phyloP scores from a whole-genome alignment of 305 asterid genomes.

The Plantago rigida region DNA sequence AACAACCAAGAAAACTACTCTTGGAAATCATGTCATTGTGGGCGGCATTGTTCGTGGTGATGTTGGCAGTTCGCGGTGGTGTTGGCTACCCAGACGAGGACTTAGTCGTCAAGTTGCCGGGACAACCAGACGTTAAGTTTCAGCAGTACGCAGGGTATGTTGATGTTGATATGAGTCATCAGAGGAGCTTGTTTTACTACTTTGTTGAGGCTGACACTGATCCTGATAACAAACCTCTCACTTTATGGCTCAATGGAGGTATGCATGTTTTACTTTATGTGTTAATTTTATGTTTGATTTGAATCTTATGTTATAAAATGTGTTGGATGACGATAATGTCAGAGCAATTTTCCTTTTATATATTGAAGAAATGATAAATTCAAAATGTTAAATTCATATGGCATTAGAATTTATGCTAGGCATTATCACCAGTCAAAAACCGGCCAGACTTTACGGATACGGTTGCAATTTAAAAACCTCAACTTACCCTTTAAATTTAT shows the following conservation, averaged over 20 bases:
- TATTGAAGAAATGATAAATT: no score
- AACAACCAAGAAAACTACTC: background rate
- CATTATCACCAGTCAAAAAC: no score
- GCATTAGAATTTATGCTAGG: no score
- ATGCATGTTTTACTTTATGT: conserved; percentile 5
- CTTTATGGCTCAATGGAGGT: conserved; percentile 98
- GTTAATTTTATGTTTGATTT: background rate
- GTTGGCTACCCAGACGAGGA: conserved; percentile 65
- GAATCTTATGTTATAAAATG: background rate
- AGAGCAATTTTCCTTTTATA: no score
- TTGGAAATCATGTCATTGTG: conserved; percentile 29
- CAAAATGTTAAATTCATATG: no score
- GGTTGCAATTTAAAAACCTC: no score
- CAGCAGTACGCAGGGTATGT: conserved; percentile 83
- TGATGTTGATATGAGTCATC: conserved; percentile 65
- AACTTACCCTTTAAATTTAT: no score
- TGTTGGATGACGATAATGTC: no score
- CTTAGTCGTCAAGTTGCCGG: conserved; percentile 65
- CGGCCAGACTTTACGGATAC: no score
- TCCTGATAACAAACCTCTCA: conserved; percentile 59
- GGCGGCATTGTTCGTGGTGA: conserved; percentile 26
- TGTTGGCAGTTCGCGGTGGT: conserved; percentile 32
- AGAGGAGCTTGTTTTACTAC: conserved; percentile 78
- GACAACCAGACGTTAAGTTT: conserved; percentile 69
- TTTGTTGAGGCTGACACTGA: conserved; percentile 79